A percentile compares a stretch with the other conserved stretches of the same genome.
phyloP scores from a whole-genome alignment of 2,329 filamentous ascomycete genomes.

The Metarhizium album region DNA sequence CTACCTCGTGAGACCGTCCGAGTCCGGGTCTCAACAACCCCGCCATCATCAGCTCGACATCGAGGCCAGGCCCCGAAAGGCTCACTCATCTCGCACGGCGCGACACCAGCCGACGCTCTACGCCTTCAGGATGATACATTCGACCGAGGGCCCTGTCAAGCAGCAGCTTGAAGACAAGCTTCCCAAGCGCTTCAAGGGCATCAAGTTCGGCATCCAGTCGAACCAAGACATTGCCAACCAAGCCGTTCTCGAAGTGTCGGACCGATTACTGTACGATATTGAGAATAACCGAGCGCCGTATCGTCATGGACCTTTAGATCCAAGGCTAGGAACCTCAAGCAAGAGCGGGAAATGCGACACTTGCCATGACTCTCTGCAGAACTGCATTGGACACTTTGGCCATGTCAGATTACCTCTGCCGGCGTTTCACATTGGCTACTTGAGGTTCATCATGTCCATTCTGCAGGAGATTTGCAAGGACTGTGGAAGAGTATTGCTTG shows the following conservation, averaged over 20 bases:
- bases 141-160: constrained; percentile 3
- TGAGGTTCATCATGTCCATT: constrained; percentile 85
- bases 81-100: not conserved
- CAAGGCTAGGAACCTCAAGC: constrained; percentile 77
- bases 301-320: constrained; percentile 76
- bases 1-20: not conserved
- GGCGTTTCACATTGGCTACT: constrained; percentile 90
- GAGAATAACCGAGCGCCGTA: constrained; percentile 67
- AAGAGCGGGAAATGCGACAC: constrained; percentile 73
- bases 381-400: constrained; percentile 92
- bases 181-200: constrained; percentile 80
- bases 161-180: constrained; percentile 61
- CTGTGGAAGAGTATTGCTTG: constrained; percentile 74
- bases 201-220: constrained; percentile 90
- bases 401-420: constrained; percentile 85
- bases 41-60: not conserved
- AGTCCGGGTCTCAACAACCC: not conserved
- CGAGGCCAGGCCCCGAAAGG: not conserved
- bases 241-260: constrained; percentile 87
- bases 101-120: not conserved
- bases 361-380: constrained; percentile 68
- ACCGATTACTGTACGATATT: constrained; percentile 86
- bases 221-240: constrained; percentile 94
- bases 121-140: not conserved
- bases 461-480: constrained; percentile 94